Base-by-base conservation (phyloP, 2,329 filamentous ascomycete genomes). In the Neonectria punicea region DNA sequence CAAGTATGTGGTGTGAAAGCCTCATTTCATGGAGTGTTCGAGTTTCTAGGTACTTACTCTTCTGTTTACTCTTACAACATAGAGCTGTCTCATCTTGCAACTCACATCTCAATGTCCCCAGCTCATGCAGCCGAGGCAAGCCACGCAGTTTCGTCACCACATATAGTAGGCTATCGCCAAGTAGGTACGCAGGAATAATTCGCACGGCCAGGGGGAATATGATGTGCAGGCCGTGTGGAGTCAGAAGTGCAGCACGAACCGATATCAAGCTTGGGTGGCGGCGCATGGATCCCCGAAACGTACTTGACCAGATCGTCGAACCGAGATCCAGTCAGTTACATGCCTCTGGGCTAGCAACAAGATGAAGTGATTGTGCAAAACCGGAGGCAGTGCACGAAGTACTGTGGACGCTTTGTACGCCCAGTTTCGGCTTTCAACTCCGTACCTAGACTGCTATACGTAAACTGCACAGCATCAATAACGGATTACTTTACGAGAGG, bases 141-240 rank as follows among this genome's bases (percentile, higher is more conserved):
- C 30, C 10, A 32, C 30, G 30, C 22, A 25, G 22, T 25, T 25
- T 25, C 22, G 22, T 25, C 22, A 25, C 22, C 22, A 25, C 22
- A 25, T 25, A 25, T 25, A 25, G 22, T 25, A 25, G 22, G 4
- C 22, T 5, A 25, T 25, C 22, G 5, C 5, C 3, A 25, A 25
- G 9, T 32, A 32, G 3, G 30, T 32, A 32, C 10, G 30, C 30
- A 32, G 30, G 10, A 32, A 8, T 39, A 39, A 25, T 58, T 63
- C 47, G 60, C 60, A 62, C 53, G 53, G 60, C 32, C 20, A 30
- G 5, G 32, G 7, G 41, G 46, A 30, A 61, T 34, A 56, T 63
- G 60, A 54, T 63, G 41, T 41, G 49, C 53, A 63, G 60, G 18
- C 16, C 54, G 41, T 46, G 34, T 41, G 32, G 44, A 58, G 43